Base-by-base conservation (phyloP, 2,329 filamentous ascomycete species). In the Claviceps humidiphila region DNA sequence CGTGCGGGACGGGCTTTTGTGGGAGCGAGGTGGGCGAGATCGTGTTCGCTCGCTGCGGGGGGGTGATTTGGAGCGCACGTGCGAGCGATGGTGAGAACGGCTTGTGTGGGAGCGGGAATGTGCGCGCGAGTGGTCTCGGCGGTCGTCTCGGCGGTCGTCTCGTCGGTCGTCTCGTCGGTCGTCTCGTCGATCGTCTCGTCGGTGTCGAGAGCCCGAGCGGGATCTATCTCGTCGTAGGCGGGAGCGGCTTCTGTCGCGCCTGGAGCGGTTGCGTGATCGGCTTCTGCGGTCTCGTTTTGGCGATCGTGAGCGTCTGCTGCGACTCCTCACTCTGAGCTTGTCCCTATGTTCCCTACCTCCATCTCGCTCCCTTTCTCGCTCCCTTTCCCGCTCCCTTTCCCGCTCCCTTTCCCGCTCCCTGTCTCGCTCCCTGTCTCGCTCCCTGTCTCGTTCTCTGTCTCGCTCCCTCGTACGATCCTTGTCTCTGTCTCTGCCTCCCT, bases 201-300 rank as follows among this genome's bases (percentile, higher is more conserved):
- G 60, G 22, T 61, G 57, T 46, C 66, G 64, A n/a, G 73, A 73
- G 16, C 69, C 68, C 30, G 63, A 68, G 58, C 69, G 69, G 24
- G 62, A 68, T 58, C 68, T 68, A 16, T 71, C 70, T 46, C 66
- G 64, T 52, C 65, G 64, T 11, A 64, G 53, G 49, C 59, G 62
- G 4, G 68, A 66, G 49, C 65, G 66, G 52, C 67, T 70, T 51
- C 64, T 60, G 7, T 69, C 67, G n/a, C 67, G 65, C 53, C 65
- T 61, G 13, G 64, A 60, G 41, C 60, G 60, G 17, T 63, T 53
- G 22, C 63, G 66, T 16, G 66, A 66, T 2, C 63, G 60, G 55
- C 64, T 66, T 30, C 60, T 47, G 11, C 60, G 61, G 2, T 67
- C 66, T 40, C 68, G 63, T 20, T 66, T 61, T 6, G 70, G 68